Percentiles rank a stretch among this genome's conserved stretches.
These are phyloP conservation scores for Aspergillus homomorphus DNA, from an alignment of 495 filamentous ascomycete genomes.

Conservation along the genomic window DNA sequence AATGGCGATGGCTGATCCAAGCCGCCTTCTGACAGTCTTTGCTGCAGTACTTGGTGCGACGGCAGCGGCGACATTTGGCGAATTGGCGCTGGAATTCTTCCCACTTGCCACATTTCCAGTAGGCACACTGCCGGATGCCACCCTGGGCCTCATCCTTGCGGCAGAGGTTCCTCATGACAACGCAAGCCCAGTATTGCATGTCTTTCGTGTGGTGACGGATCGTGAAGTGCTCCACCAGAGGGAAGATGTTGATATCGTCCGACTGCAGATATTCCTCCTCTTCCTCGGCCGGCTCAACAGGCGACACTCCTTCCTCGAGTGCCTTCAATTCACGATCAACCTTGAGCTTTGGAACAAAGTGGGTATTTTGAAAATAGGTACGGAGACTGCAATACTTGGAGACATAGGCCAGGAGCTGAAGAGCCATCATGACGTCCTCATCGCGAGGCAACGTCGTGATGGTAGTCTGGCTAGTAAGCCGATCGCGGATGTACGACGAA, in stretches of 20 bases:
- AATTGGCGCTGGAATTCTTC: slow-evolving; percentile 94
- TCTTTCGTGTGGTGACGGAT: slow-evolving; percentile 89
- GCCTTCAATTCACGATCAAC: slow-evolving; percentile 80
- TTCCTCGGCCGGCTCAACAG: slow-evolving; percentile 53
- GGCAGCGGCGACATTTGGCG: slow-evolving; percentile 94
- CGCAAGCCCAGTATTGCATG: slow-evolving; percentile 99
- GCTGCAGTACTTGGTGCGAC: slow-evolving; percentile 98
- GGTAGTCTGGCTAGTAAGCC: slow-evolving; percentile 63
- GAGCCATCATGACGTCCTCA: slow-evolving; percentile 95
- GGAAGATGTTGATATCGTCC: slow-evolving; percentile 97
- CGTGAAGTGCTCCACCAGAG: slow-evolving; percentile 96
- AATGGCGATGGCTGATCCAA: slow-evolving; percentile 96
- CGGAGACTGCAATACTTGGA: slow-evolving; percentile 97
- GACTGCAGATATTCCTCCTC: slow-evolving; percentile 90
- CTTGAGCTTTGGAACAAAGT: slow-evolving; percentile 88
- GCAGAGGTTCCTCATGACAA: slow-evolving; percentile 98
- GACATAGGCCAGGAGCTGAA: slow-evolving; percentile 96
- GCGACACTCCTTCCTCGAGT: slow-evolving; percentile 62
- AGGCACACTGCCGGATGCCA: slow-evolving; percentile 93
- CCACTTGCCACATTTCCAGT: slow-evolving; percentile 97
- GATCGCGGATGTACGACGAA: slow-evolving; percentile 73
- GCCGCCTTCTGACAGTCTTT: slow-evolving; percentile 99
- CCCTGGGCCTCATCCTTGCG: slow-evolving; percentile 93
- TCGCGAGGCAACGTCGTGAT: slow-evolving; percentile 89
- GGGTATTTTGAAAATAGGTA: slow-evolving; percentile 90